A percentile compares a stretch with the other conserved stretches of the same genome.
phyloP scores from a whole-genome alignment of 176 grass and related monocot genomes.

The Zea mays region DNA sequence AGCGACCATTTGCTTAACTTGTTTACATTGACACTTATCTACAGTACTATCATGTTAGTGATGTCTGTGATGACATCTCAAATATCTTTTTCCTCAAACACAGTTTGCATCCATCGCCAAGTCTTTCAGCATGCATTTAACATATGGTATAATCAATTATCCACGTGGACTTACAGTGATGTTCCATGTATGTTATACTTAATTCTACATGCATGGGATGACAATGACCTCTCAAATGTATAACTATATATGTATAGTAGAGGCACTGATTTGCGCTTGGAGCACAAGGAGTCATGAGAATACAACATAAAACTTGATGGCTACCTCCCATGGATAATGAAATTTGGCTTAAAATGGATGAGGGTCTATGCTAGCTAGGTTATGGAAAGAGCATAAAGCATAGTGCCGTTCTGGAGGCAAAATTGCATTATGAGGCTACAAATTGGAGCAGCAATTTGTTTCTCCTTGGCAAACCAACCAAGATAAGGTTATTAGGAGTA shows the following conservation, averaged over 20 bases:
- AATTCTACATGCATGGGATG: no score
- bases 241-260: no score
- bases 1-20: conserved; percentile 3
- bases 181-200: no score
- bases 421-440: neutral
- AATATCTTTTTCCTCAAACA: no score
- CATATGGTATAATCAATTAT: neutral
- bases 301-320: neutral
- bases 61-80: neutral
- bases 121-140: neutral
- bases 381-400: neutral
- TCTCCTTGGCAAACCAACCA: neutral
- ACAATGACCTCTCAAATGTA: no score
- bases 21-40: neutral
- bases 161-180: neutral
- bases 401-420: neutral
- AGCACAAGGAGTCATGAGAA: no score
- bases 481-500: neutral
- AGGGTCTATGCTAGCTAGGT: neutral
- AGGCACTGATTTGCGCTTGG: no score
- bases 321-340: neutral
- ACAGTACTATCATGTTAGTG: neutral
- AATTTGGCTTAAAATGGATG: neutral
- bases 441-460: neutral
- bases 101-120: neutral